Evolutionary conservation across 1,284 basidiomycete species (phyloP).

Genomic region (Moesziomyces antarcticus): DNA sequence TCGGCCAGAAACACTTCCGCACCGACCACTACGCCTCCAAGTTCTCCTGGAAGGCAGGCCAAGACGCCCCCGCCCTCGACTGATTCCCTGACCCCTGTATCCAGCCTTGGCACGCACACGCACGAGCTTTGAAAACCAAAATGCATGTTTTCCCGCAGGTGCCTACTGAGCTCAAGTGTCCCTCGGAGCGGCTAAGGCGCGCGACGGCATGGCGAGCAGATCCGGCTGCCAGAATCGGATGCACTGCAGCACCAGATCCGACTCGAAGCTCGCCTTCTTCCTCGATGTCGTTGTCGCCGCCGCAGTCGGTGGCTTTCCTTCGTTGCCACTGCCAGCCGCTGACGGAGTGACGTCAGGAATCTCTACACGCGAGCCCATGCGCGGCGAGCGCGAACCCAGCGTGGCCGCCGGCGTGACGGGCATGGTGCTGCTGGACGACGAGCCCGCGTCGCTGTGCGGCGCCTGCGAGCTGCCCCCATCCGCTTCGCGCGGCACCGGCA

Average conservation of each 20-base stretch:
- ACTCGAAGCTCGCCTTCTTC: slow-evolving; percentile 13
- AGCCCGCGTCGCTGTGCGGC: slow-evolving; percentile 17
- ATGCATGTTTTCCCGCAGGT: too few species aligned
- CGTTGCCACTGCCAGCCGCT: neutral
- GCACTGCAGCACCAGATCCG: slow-evolving; percentile 28
- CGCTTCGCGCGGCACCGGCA: slow-evolving; percentile 2
- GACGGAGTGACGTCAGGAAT: neutral
- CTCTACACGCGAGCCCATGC: neutral
- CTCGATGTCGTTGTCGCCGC: neutral
- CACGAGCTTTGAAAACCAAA: neutral
- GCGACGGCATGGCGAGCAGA: slow-evolving; percentile 3
- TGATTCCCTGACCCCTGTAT: neutral
- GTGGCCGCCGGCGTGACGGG: slow-evolving; percentile 1
- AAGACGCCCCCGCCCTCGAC: slow-evolving; percentile 44
- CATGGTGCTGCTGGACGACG: slow-evolving; percentile 1
- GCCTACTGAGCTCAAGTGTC: too few species aligned
- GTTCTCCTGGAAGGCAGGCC: slow-evolving; percentile 62
- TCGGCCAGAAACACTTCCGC: slow-evolving; percentile 53
- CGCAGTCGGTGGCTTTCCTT: neutral
- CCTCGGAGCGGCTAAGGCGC: neutral
- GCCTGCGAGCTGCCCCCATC: neutral
- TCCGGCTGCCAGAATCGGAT: slow-evolving; percentile 39
- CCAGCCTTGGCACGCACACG: too few species aligned
- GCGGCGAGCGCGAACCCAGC: slow-evolving; percentile 15
- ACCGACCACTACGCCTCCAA: slow-evolving; percentile 58